phyloP scores from a whole-genome alignment of 345 rosid species.

The thale cress (Arabidopsis thaliana) region TAIR10.1 NC_003074.8:9986501-9987000 shows the following conservation, averaged over 20 bases:
- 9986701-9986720: background rate
- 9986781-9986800: background rate
- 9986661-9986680: background rate
- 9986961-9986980: background rate
- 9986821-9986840: constrained; percentile 8
- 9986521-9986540: constrained; percentile 73
- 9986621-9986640: background rate
- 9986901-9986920: constrained; percentile 39
- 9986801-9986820: background rate
- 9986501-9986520: constrained; percentile 77
- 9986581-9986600: constrained; percentile 27
- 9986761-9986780: background rate
- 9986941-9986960: constrained; percentile 16
- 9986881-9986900: constrained; percentile 16
- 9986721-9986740: background rate
- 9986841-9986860: background rate
- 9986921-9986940: constrained; percentile 38
- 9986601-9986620: background rate
- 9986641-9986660: background rate
- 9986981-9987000: background rate
- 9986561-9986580: constrained; percentile 31
- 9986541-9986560: constrained; percentile 77
- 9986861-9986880: background rate
- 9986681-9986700: constrained; percentile 14
- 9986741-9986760: background rate